Evolutionary conservation across 2,329 filamentous ascomycete genomes (phyloP), one percentile per base, ranked within the genome.

Genomic region (Beauveria medogensis): DNA sequence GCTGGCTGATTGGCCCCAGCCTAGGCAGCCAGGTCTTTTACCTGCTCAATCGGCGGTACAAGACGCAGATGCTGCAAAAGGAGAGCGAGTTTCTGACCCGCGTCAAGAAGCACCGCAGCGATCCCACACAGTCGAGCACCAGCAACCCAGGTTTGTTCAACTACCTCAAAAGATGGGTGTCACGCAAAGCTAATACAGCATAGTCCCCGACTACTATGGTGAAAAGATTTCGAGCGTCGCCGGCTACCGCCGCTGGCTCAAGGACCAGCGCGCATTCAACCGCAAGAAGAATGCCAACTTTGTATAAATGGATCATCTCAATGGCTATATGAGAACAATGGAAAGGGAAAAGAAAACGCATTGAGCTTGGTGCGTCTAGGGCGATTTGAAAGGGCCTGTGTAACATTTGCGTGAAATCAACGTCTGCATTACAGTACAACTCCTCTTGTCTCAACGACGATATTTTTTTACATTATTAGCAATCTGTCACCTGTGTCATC

Each of bases 201-300:
- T 8, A 82, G 90, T 96, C 1, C 92, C 93, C 48, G 94, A 99
- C 73, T 99, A 96, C 77, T 99, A 99, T 70, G 94, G 94, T 69
- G 94, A 99, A 79, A 97, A 97, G 82, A 96, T 99, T 69, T 90
- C 90, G 56, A 96, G 92, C 69, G 91, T 97, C 24, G 82, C 87
- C 59, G 92, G 91, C 52, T 99, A 97, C 74, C 82, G 94, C 69
- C 88, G 91, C 73, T 99, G 94, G 94, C 78, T 99, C 70, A 97
- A 96, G 81, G 94, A 99, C 71, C 94, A 97, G 80, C 83, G 93
- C 64, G 93, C 92, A 10, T 99, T 96, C 78, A 96, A 96, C 78
- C 92, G 92, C 80, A 96, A 95, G 84, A 88, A 95, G 84, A 87
- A 85, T 73, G 84, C 78, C 66, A 84, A 77, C 69, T 85, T 86